phyloP scores from a whole-genome alignment of 805 yeast genomes.

The Kazachstania africana region DNA sequence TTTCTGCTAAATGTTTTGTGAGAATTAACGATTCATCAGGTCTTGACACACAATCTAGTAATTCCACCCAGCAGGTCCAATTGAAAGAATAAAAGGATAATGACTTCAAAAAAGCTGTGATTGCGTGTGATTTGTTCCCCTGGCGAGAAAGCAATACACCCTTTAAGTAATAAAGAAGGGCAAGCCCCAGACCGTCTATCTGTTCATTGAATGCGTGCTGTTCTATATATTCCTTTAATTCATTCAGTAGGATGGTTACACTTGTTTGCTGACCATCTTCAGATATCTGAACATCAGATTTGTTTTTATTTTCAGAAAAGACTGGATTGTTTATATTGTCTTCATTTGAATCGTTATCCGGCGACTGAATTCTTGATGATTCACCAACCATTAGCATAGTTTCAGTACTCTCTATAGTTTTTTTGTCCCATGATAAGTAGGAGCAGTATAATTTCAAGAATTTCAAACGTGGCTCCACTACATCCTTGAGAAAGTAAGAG shows the following conservation, averaged over 20 bases:
- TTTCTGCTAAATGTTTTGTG: slow-evolving; percentile 28
- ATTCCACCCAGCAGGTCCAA: slow-evolving; percentile 91
- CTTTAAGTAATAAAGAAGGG: slow-evolving; percentile 58
- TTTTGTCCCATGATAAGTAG: slow-evolving; percentile 69
- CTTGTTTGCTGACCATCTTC: slow-evolving; percentile 18
- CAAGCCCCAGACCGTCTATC: slow-evolving; percentile 18
- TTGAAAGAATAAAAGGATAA: slow-evolving; percentile 64
- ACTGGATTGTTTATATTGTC: background rate
- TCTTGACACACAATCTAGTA: slow-evolving; percentile 47
- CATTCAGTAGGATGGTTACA: slow-evolving; percentile 30
- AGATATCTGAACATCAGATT: background rate
- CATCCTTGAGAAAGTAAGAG: slow-evolving; percentile 42
- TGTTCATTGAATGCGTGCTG: background rate
- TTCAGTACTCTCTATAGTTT: slow-evolving; percentile 57
- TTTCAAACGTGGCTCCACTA: slow-evolving; percentile 34
- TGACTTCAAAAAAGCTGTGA: slow-evolving; percentile 47
- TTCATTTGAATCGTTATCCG: slow-evolving; percentile 3
- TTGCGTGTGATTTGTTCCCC: slow-evolving; percentile 50
- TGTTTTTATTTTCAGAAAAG: background rate
- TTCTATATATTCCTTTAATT: slow-evolving; percentile 22
- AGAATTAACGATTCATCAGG: slow-evolving; percentile 46
- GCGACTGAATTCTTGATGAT: slow-evolving; percentile 4
- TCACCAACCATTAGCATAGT: slow-evolving; percentile 40
- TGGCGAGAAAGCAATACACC: slow-evolving; percentile 56
- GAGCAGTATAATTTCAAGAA: slow-evolving; percentile 62